phyloP scores from a whole-genome alignment of 441 rosid genomes.

The Eutrema salsugineum region DNA sequence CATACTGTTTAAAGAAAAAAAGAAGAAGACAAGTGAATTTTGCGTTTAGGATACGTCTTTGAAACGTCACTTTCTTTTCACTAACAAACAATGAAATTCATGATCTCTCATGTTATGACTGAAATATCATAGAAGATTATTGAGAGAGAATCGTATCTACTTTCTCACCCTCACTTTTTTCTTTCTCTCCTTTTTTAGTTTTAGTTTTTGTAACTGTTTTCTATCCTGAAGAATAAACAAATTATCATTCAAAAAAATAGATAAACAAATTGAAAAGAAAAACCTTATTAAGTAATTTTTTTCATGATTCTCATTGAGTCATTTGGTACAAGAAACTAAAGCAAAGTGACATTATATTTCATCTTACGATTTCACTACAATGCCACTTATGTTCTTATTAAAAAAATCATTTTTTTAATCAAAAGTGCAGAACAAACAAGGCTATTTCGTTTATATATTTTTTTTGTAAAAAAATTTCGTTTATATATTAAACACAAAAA shows the following conservation, averaged over 20 bases:
- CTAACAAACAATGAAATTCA: conserved; percentile 24
- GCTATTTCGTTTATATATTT: not conserved
- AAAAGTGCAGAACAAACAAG: not conserved
- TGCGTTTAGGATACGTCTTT: conserved; percentile 31
- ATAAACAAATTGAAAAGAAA: not conserved
- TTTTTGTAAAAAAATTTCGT: too few relatives aligned
- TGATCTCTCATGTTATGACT: conserved; percentile 24
- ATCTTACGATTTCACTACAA: not conserved
- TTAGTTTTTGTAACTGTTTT: not conserved
- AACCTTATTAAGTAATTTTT: not conserved
- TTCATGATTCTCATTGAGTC: not conserved
- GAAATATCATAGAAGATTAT: conserved; percentile 26
- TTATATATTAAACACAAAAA: not conserved
- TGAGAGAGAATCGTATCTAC: conserved; percentile 27
- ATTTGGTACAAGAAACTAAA: not conserved
- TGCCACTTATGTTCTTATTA: not conserved
- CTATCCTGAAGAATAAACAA: too few relatives aligned
- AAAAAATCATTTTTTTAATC: not conserved
- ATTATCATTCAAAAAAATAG: too few relatives aligned
- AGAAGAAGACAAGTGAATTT: conserved; percentile 28
- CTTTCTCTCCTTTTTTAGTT: conserved; percentile 7
- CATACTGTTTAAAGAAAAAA: conserved; percentile 3
- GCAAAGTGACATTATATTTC: not conserved
- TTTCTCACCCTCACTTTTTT: conserved; percentile 21
- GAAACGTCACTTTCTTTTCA: conserved; percentile 32